phyloP scores from a whole-genome alignment of 2,329 filamentous ascomycete species.

The Pestalotiopsis sp. region DNA sequence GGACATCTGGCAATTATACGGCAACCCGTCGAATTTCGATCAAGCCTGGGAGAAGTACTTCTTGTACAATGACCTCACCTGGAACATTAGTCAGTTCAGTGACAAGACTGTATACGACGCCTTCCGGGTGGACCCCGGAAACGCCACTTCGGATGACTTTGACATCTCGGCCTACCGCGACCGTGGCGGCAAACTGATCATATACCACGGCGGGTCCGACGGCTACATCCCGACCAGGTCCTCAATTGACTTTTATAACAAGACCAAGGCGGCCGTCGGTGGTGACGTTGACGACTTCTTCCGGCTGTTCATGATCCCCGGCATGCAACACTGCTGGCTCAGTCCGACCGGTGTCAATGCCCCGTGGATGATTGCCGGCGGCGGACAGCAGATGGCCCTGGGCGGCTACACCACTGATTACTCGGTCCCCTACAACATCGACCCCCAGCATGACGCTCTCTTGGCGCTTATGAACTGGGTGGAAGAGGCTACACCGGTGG shows the following conservation, averaged over 20 bases:
- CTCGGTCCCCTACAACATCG: slow-evolving; percentile 28
- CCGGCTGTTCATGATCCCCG: slow-evolving; percentile 46
- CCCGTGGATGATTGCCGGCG: slow-evolving; percentile 34
- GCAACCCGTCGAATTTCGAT: slow-evolving; percentile 26
- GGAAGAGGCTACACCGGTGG: slow-evolving; percentile 26
- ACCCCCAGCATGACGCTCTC: slow-evolving; percentile 27
- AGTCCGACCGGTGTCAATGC: slow-evolving; percentile 27
- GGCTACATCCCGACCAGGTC: slow-evolving; percentile 29
- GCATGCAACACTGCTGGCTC: slow-evolving; percentile 46
- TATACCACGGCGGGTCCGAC: slow-evolving; percentile 35
- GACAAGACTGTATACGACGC: slow-evolving; percentile 28
- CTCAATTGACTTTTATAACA: slow-evolving; percentile 30
- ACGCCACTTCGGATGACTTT: slow-evolving; percentile 31
- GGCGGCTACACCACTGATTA: slow-evolving; percentile 30
- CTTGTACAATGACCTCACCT: slow-evolving; percentile 22
- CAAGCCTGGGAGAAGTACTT: slow-evolving; percentile 28
- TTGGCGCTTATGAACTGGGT: slow-evolving; percentile 35
- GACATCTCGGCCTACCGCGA: slow-evolving; percentile 30
- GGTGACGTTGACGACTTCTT: slow-evolving; percentile 48
- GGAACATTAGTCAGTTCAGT: slow-evolving; percentile 31
- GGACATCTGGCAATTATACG: slow-evolving; percentile 28
- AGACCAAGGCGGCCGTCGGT: slow-evolving; percentile 25
- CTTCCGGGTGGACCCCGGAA: slow-evolving; percentile 24
- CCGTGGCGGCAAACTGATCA: slow-evolving; percentile 31
- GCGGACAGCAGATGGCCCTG: slow-evolving; percentile 27